These are phyloP conservation scores for Tulasnella sp. DNA, from an alignment of 768 basidiomycete genomes.

Conservation along the genomic window DNA sequence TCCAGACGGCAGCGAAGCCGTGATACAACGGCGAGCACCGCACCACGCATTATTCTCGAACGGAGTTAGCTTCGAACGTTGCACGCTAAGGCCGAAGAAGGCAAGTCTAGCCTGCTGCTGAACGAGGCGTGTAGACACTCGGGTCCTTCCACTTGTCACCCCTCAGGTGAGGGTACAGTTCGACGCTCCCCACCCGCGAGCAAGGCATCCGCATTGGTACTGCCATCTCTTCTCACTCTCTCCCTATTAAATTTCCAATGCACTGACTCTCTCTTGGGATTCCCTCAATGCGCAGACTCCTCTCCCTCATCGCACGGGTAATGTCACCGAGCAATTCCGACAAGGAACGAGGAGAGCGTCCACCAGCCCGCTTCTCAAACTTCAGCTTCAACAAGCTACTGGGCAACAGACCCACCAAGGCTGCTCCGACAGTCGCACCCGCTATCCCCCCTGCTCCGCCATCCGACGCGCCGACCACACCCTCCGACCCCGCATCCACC, in stretches of 20 bases:
- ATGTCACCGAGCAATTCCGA: conserved; percentile 9
- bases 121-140: conserved; percentile 4
- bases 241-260: conserved; percentile 4
- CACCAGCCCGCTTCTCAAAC: conserved; percentile 11
- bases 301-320: conserved; percentile 3
- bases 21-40: not conserved
- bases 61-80: conserved; percentile 9
- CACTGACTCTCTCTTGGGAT: not conserved
- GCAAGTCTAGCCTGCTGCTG: conserved; percentile 7
- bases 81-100: conserved; percentile 9
- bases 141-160: conserved; percentile 6
- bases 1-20: not conserved
- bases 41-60: not conserved
- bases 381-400: conserved; percentile 23
- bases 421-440: not conserved
- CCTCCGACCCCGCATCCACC: not conserved
- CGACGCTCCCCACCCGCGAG: not conserved
- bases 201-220: conserved; percentile 8
- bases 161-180: conserved; percentile 6
- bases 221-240: not conserved
- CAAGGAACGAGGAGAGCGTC: conserved; percentile 14
- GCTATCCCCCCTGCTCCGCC: not conserved
- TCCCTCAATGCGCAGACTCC: conserved; percentile 9
- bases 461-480: conserved; percentile 3
- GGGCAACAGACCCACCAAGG: not conserved